Conservation (phyloP, 345 rosid species). For the Citrus maxima region DNA sequence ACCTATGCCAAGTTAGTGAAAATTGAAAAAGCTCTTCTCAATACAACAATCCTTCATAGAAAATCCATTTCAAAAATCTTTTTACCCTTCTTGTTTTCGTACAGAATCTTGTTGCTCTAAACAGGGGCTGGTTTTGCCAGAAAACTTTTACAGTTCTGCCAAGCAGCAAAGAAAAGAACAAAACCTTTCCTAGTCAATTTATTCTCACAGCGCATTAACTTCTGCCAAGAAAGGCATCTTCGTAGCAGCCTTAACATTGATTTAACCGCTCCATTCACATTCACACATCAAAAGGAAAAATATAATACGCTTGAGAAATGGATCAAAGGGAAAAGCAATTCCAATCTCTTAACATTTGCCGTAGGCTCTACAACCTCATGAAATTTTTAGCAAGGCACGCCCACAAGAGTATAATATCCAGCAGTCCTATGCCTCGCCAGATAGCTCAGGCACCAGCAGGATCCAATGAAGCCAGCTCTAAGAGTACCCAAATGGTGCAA, state of each 20-base stretch:
- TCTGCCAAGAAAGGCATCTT: constrained; percentile 25
- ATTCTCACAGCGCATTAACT: not conserved
- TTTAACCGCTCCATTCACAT: not conserved
- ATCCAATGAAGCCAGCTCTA: not conserved
- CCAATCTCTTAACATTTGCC: constrained; percentile 35
- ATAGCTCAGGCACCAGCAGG: not conserved
- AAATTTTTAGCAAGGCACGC: constrained; percentile 26
- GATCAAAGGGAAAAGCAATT: constrained; percentile 18
- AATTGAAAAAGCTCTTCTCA: not conserved
- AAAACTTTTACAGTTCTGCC: not conserved
- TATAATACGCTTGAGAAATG: constrained; percentile 20
- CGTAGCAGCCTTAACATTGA: not conserved
- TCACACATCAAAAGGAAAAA: not conserved
- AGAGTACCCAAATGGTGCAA: constrained; percentile 2
- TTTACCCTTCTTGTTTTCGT: not conserved
- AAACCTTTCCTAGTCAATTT: not conserved
- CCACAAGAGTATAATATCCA: constrained; percentile 30
- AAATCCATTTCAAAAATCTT: not conserved
- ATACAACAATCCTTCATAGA: not conserved
- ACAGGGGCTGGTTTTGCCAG: not conserved
- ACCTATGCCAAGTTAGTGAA: not conserved
- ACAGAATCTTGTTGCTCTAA: not conserved
- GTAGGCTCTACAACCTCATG: constrained; percentile 32
- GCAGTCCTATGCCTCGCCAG: constrained; percentile 9
- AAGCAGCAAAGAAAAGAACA: constrained; percentile 33